These are phyloP conservation scores for Fusarium odoratissimum DNA, from an alignment of 2,329 filamentous ascomycete genomes.

Conservation along the genomic window DNA sequence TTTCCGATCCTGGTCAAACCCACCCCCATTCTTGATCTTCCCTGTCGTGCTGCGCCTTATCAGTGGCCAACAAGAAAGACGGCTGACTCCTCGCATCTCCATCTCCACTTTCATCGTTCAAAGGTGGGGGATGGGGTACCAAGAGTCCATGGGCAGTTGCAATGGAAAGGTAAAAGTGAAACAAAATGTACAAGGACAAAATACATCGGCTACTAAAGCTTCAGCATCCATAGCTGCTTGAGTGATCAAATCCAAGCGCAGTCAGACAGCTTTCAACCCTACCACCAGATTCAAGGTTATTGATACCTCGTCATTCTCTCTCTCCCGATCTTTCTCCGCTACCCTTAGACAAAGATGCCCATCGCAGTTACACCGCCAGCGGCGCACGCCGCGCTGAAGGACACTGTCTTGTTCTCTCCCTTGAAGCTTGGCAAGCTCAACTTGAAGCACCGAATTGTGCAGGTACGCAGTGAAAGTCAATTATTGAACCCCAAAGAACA, in stretches of 20 bases:
- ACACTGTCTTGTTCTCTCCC: conserved; percentile 50
- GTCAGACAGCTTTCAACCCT: not conserved
- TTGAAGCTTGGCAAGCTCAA: conserved; percentile 49
- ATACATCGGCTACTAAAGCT: conserved; percentile 10
- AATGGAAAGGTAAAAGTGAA: not conserved
- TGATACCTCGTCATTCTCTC: too few relatives aligned
- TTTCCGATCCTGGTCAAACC: not conserved
- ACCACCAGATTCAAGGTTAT: not conserved
- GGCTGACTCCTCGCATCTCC: not conserved
- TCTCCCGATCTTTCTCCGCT: not conserved
- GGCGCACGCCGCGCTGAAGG: conserved; percentile 35
- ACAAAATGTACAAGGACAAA: not conserved
- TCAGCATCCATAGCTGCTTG: conserved; percentile 4
- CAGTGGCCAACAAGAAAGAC: not conserved
- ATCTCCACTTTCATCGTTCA: not conserved
- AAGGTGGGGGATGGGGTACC: conserved; percentile 2
- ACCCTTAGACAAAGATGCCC: conserved; percentile 36
- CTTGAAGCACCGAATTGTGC: conserved; percentile 53
- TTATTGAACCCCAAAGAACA: rapidly evolving
- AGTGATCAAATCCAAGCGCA: not conserved
- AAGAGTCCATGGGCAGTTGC: not conserved
- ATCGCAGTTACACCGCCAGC: conserved; percentile 34
- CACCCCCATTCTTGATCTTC: not conserved
- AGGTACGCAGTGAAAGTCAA: conserved; percentile 33
- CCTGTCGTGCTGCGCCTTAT: not conserved